phyloP scores from a whole-genome alignment of 2,329 filamentous ascomycete species.

The Aspergillus neoniger region DNA sequence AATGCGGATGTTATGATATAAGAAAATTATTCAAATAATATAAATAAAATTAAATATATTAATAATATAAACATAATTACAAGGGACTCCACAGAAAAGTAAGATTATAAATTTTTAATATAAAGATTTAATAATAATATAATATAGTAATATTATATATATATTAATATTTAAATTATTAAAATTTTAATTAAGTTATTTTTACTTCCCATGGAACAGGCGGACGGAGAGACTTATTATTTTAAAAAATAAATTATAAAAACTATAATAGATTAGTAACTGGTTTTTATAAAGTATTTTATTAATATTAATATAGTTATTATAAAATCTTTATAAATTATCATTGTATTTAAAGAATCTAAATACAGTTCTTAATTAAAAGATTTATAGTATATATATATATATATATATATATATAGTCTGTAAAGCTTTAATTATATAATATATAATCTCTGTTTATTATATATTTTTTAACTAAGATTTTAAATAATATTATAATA shows the following conservation, averaged over 20 bases:
- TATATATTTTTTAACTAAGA: no score
- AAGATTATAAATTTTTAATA: background rate
- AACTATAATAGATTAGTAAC: background rate
- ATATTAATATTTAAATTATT: background rate
- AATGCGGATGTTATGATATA: background rate
- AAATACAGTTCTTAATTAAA: background rate
- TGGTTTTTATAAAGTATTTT: background rate
- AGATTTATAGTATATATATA: background rate
- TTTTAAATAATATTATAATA: no score
- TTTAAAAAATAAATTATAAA: background rate
- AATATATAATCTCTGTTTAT: no score
- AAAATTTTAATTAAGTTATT: background rate
- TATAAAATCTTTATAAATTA: background rate
- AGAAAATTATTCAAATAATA: background rate
- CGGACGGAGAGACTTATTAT: background rate
- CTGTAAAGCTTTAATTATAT: no score
- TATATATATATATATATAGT: background rate
- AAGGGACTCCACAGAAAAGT: accelerated
- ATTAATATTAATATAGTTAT: background rate
- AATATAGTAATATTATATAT: background rate
- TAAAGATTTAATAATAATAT: background rate
- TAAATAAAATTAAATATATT: background rate
- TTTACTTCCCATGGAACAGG: background rate
- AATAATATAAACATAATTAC: background rate
- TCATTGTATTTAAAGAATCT: background rate